Base-by-base conservation (phyloP, 805 yeast species). In the Saturnispora kantuleensis region DNA sequence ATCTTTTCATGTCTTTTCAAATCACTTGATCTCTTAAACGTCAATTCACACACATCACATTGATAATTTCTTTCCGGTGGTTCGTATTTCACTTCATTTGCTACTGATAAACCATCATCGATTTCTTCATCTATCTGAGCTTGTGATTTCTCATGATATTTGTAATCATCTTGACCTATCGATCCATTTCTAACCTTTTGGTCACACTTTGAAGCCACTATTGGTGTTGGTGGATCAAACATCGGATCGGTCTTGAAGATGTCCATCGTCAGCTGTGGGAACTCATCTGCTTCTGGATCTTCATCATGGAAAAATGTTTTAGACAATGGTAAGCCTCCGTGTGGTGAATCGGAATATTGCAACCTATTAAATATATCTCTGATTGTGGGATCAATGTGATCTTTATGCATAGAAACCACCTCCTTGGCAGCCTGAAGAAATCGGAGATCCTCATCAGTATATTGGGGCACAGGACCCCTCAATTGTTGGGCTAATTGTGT, bases 1-100 rank as follows among this genome's bases (percentile, higher is more conserved):
- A 81, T 85, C 56, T 83, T 78, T 53, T 79, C 84, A 56, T 83
- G 93, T 45, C 90, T 69, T 57, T 79, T 79, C 52, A 82, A 67
- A 60, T 82, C 90, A 2, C 81, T 72, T 1, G 83, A 73, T 33
- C 93, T 66, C 43, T 82, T 69, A 59, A 84, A 84, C 31, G 77
- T 71, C 64, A 81, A 65, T 2, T 71, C 59, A 59, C 94, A 84
- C 50, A 74, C 71, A 5, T 59, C 54, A 58, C 94, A 84, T 5
- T 73, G 67, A 53, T 69, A 56, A 13, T 51, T 50, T 18, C 52
- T 44, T 10, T 44, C 31, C 10, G 50, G 33, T n/a, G 48, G 50
- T 15, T 61, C 51, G 38, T 62, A 54, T 48, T 62, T 60, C 47
- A 29, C 11, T 18, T 36, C 45, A 16, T 7, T n/a, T 10, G 28